Percentiles rank a stretch among this genome's conserved stretches.
Evolutionary conservation across 257 asterid species (phyloP).

Genomic region (Solanum sejunctum): DNA sequence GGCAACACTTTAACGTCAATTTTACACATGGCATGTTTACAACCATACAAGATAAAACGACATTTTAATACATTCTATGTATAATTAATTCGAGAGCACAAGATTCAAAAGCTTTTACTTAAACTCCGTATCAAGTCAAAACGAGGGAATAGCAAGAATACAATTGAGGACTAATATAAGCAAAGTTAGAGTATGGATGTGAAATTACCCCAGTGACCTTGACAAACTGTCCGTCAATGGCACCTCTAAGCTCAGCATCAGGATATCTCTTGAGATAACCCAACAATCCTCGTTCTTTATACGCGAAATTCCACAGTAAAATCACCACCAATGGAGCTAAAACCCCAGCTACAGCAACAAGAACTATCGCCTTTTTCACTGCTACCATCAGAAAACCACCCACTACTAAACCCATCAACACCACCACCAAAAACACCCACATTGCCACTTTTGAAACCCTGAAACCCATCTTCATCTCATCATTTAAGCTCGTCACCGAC

Average conservation of each 20-base stretch:
- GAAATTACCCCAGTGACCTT: conserved; percentile 97
- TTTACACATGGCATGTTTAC: neutral
- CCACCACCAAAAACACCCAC: conserved; percentile 68
- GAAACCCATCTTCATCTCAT: conserved; percentile 46
- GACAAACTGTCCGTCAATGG: conserved; percentile 83
- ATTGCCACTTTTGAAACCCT: conserved; percentile 76
- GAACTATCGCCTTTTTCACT: conserved; percentile 57
- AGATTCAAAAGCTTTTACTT: neutral
- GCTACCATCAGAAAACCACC: conserved; percentile 77
- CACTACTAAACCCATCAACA: conserved; percentile 76
- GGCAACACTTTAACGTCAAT: neutral
- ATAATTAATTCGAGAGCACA: neutral
- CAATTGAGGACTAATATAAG: neutral
- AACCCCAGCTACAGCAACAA: conserved; percentile 50
- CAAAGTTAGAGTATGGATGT: neutral
- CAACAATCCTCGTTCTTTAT: conserved; percentile 30
- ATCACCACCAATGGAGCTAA: conserved; percentile 29
- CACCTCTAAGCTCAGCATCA: conserved; percentile 84
- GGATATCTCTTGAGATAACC: conserved; percentile 46
- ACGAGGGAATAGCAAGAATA: neutral
- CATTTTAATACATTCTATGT: neutral
- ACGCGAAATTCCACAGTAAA: conserved; percentile 51
- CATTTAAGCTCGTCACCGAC: conserved; percentile 49
- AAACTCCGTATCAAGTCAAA: neutral
- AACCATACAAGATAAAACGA: neutral